Conservation (phyloP, 495 filamentous ascomycete genomes). For the Gamarada debralockiae region DNA sequence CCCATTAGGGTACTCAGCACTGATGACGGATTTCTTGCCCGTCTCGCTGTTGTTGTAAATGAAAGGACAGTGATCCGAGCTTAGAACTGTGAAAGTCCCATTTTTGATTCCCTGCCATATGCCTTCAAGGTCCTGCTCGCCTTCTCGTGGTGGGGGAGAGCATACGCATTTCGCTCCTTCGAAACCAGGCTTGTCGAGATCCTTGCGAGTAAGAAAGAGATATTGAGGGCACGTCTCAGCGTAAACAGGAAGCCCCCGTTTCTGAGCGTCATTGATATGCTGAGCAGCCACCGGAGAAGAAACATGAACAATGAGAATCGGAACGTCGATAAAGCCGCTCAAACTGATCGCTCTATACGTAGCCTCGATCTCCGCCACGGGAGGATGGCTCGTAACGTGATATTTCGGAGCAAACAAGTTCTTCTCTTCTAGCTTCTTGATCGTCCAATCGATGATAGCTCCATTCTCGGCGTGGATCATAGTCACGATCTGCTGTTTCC, state of each 20-base stretch:
- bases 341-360: constrained; percentile 56
- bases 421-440: constrained; percentile 39
- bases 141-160: constrained; percentile 37
- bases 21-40: constrained; percentile 46
- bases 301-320: constrained; percentile 56
- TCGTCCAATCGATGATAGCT: constrained; percentile 49
- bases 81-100: constrained; percentile 48
- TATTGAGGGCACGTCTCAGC: constrained; percentile 67
- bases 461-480: constrained; percentile 63
- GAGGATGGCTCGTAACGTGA: constrained; percentile 49
- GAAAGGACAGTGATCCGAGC: constrained; percentile 54
- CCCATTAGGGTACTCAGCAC: constrained; percentile 38
- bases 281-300: constrained; percentile 44
- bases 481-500: constrained; percentile 45
- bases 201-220: constrained; percentile 52
- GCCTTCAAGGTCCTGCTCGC: constrained; percentile 34
- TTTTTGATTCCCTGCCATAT: constrained; percentile 44
- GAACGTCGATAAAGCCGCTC: constrained; percentile 49
- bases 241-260: constrained; percentile 49
- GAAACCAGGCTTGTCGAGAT: constrained; percentile 46
- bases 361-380: constrained; percentile 53
- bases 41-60: constrained; percentile 41
- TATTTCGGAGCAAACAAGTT: constrained; percentile 47
- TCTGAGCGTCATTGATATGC: constrained; percentile 55
- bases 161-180: constrained; percentile 51